Percentiles rank a stretch among this genome's conserved stretches.
phyloP scores from a whole-genome alignment of 1,284 basidiomycete genomes.

The Ustilago cynodontis region DNA sequence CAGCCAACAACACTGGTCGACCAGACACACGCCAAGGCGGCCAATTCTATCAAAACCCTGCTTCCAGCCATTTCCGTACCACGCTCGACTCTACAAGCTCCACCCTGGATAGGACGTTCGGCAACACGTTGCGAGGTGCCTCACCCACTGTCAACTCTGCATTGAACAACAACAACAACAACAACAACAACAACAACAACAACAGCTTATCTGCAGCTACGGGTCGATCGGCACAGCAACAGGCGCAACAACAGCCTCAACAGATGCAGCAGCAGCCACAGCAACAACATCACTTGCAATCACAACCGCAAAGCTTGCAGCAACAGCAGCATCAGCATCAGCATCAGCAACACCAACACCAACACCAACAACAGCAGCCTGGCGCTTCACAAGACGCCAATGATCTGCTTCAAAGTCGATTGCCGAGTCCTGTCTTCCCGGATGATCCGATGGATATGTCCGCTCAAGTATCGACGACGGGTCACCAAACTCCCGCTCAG shows the following conservation, averaged over 20 bases:
- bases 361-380: too few species aligned
- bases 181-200: too few species aligned
- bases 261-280: constrained; percentile 23
- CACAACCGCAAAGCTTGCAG: constrained; percentile 19
- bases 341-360: too few species aligned
- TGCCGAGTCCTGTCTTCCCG: constrained; percentile 50
- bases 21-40: constrained; percentile 33
- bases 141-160: constrained; percentile 28
- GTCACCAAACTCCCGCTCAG: constrained; percentile 35
- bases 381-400: constrained; percentile 14
- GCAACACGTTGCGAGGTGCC: constrained; percentile 34
- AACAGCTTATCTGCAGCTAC: constrained; percentile 32
- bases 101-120: constrained; percentile 46
- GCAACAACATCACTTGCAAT: constrained; percentile 21
- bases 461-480: constrained; percentile 18
- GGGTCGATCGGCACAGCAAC: constrained; percentile 22
- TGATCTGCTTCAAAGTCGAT: constrained; percentile 41
- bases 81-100: constrained; percentile 23
- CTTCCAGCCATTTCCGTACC: constrained; percentile 30
- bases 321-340: too few species aligned
- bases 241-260: constrained; percentile 18
- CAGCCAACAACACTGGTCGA: constrained; percentile 17
- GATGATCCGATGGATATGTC: constrained; percentile 49
- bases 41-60: constrained; percentile 27
- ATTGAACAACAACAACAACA: too few species aligned